Conservation (phyloP, 495 filamentous ascomycete genomes). For the Xylaria sp. region DNA sequence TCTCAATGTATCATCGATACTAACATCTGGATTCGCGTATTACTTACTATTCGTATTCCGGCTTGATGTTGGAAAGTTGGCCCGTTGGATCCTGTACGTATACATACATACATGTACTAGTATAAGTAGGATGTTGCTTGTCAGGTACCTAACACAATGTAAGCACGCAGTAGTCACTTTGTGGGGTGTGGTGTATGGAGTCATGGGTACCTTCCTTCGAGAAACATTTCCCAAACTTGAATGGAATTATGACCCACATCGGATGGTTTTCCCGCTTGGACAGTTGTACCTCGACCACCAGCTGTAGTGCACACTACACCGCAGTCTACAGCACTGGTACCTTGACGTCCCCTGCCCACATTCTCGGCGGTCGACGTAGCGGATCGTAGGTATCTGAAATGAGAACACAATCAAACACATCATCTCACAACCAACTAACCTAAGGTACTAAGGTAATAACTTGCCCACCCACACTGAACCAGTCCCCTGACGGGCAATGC, state of each 20-base stretch:
- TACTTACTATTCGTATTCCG: neutral
- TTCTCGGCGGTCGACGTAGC: neutral
- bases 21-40: neutral
- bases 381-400: slow-evolving; percentile 10
- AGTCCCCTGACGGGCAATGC: slow-evolving; percentile 7
- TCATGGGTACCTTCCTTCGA: slow-evolving; percentile 9
- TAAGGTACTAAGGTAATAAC: slow-evolving; percentile 11
- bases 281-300: neutral
- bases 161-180: slow-evolving; percentile 1
- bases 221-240: slow-evolving; percentile 15
- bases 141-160: too few species aligned
- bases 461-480: slow-evolving; percentile 19
- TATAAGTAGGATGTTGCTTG: too few species aligned
- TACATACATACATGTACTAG: too few species aligned
- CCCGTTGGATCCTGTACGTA: neutral
- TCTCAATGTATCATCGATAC: neutral
- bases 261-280: neutral
- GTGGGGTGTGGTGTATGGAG: slow-evolving; percentile 1
- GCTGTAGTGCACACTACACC: neutral
- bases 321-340: neutral
- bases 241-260: slow-evolving; percentile 24
- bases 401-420: slow-evolving; percentile 21
- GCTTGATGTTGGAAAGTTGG: slow-evolving; percentile 4
- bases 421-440: slow-evolving; percentile 22
- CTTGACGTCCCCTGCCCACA: slow-evolving; percentile 3